Conservation (phyloP, 768 basidiomycete species). For the Lactarius psammicola region DNA sequence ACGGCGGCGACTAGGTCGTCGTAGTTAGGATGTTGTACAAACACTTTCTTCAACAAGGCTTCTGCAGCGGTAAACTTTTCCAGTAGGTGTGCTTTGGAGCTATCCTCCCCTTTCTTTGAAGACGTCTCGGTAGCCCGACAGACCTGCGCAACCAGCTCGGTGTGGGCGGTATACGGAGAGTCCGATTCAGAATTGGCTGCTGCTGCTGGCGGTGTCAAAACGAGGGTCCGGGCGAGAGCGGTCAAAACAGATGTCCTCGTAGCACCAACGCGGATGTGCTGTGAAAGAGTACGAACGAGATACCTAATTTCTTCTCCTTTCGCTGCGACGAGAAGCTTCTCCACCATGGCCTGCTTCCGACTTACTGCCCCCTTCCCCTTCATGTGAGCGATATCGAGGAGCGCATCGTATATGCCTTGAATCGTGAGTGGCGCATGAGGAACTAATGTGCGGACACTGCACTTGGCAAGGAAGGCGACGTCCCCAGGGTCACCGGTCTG, state of each 20-base stretch:
- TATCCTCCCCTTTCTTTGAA: conserved; percentile 37
- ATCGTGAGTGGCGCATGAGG: conserved; percentile 69
- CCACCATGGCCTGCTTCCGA: conserved; percentile 73
- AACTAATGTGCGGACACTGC: conserved; percentile 68
- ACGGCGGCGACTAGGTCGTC: conserved; percentile 64
- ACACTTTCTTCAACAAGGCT: conserved; percentile 64
- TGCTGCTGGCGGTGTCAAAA: conserved; percentile 49
- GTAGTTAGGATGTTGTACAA: conserved; percentile 76
- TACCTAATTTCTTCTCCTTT: conserved; percentile 87
- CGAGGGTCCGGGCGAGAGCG: conserved; percentile 76
- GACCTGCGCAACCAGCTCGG: conserved; percentile 35
- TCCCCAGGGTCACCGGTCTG: conserved; percentile 77
- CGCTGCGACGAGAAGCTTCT: conserved; percentile 79
- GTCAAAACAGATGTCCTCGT: conserved; percentile 79
- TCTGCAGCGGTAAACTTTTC: conserved; percentile 56
- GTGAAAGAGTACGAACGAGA: conserved; percentile 68
- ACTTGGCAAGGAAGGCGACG: conserved; percentile 82
- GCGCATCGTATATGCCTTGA: conserved; percentile 59
- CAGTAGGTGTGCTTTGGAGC: conserved; percentile 39
- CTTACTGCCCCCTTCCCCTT: conserved; percentile 77
- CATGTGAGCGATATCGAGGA: conserved; percentile 63
- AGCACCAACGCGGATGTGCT: conserved; percentile 84
- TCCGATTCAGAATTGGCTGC: conserved; percentile 28
- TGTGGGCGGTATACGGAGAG: conserved; percentile 38
- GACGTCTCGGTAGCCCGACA: conserved; percentile 28